Evolutionary conservation across 768 basidiomycete genomes (phyloP), one percentile per base, ranked within the genome.

Genomic region (Tephrocybe sp.): DNA sequence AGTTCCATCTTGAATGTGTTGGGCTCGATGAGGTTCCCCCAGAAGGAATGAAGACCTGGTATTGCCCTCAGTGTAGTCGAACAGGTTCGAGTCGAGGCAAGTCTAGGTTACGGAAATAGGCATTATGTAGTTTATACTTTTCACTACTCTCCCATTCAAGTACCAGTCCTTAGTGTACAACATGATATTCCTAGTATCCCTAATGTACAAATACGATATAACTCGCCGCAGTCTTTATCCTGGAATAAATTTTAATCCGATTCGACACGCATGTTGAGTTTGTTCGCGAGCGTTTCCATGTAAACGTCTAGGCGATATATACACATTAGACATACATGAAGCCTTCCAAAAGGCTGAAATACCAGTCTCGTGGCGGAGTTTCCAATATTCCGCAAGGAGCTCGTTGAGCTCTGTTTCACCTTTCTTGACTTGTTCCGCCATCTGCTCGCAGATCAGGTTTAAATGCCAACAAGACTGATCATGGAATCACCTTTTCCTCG

Each of bases 271-370:
- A 88, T 75, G 45, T 86, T 88, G 37, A 92, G 72, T 57, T 88
- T 88, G 65, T 88, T 88, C 3, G 88, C 86, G 22, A 91, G 70
- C 0, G 85, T 90, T 64, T 90, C 89, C 89, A 91, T 91, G 59
- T 89, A 92, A 1, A 90, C 78, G 63, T 90, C 90, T 91, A 55
- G 27, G 16, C 23, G 29, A 9, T 13, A n/a, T n/a, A n/a, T n/a
- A n/a, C n/a, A n/a, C n/a, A n/a, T n/a, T n/a, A n/a, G n/a, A n/a
- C n/a, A n/a, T n/a, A n/a, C n/a, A n/a, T n/a, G n/a, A n/a, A n/a
- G n/a, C n/a, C n/a, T n/a, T n/a, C n/a, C 47, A 23, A 38, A 36
- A 21, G 18, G 51, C 22, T 39, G 16, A 64, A 61, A 29, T 60
- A 88, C 91, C 86, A 59, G 88, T 84, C 58, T 84, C 82, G 56